Conservation (phyloP, 306 rosid species). For the Dryas alaskensis region DNA sequence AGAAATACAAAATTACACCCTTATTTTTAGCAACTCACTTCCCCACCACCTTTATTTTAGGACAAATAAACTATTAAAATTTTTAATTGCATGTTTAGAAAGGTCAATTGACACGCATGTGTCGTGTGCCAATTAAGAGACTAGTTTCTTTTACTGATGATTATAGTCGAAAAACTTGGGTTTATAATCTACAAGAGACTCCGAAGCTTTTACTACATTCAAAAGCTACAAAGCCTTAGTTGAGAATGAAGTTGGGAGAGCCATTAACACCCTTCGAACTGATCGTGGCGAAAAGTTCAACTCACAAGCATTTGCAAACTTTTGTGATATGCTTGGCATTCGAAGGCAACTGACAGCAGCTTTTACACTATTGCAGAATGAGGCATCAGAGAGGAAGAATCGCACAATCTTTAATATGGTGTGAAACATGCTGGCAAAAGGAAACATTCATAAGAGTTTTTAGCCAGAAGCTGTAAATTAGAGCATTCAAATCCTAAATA, state of each 20-base stretch:
- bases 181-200: background rate
- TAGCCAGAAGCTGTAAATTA: background rate
- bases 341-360: background rate
- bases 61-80: no score
- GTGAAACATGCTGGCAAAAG: background rate
- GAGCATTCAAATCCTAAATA: background rate
- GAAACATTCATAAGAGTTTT: background rate
- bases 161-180: constrained; percentile 6
- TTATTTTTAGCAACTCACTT: no score
- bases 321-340: background rate
- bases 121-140: no score
- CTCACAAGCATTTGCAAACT: background rate
- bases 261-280: background rate
- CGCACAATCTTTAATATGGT: no score
- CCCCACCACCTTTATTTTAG: no score
- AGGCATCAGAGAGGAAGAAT: no score
- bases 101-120: no score
- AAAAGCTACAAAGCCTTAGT: background rate
- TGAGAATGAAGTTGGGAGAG: background rate
- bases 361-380: no score
- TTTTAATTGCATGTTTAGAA: no score
- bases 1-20: no score
- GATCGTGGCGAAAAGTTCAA: background rate
- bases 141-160: background rate
- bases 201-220: background rate